Conservation (phyloP, 2,329 filamentous ascomycete genomes). For the Daldinia eschscholtzii region DNA sequence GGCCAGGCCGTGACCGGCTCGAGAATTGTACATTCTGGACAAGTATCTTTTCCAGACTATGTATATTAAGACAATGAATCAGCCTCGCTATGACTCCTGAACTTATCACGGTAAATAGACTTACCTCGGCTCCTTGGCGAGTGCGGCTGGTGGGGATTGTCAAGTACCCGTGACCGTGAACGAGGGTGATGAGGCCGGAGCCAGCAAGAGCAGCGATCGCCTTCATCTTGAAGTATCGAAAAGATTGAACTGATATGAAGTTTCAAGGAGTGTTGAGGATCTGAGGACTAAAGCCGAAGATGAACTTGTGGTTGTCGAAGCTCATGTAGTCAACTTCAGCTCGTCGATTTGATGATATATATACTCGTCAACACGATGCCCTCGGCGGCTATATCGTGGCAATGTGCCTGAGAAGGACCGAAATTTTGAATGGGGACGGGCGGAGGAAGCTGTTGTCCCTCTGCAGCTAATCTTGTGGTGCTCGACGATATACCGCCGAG, state of each 20-base stretch:
- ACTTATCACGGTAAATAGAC: constrained; percentile 4
- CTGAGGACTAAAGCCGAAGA: constrained; percentile 15
- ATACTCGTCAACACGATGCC: constrained; percentile 19
- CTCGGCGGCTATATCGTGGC: constrained; percentile 24
- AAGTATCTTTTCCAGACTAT: constrained; percentile 63
- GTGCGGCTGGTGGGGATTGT: constrained; percentile 59
- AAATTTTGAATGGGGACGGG: constrained; percentile 21
- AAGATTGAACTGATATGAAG: constrained; percentile 13
- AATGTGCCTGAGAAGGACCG: constrained; percentile 33
- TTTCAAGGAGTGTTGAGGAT: constrained; percentile 9
- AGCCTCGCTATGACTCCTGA: constrained; percentile 14
- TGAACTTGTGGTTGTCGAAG: constrained; percentile 18
- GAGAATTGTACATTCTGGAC: constrained; percentile 67
- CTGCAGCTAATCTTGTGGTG: constrained; percentile 16
- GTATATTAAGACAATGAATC: constrained; percentile 5
- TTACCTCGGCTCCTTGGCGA: constrained; percentile 59
- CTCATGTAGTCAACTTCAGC: constrained; percentile 20
- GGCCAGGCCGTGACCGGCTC: constrained; percentile 66
- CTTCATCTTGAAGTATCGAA: constrained; percentile 34
- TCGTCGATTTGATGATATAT: constrained; percentile 21
- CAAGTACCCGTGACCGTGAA: constrained; percentile 61
- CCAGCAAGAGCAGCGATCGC: constrained; percentile 26
- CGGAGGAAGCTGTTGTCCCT: constrained; percentile 15
- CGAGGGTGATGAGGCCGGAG: constrained; percentile 33
- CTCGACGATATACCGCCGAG: constrained; percentile 35